Base-by-base conservation (phyloP, 306 rosid species). In the Mimosa pudica region DNA sequence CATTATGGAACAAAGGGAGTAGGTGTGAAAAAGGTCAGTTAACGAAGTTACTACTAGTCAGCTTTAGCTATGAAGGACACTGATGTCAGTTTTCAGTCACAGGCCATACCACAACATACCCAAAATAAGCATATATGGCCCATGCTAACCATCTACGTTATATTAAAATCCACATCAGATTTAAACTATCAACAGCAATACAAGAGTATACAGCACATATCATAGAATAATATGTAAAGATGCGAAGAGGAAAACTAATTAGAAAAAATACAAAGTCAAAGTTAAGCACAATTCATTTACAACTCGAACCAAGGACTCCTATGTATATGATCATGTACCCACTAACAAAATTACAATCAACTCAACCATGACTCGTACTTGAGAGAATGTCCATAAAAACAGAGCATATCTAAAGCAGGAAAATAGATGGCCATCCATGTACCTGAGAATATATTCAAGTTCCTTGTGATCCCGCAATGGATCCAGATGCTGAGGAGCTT, bases 401-500 rank as follows among this genome's bases (percentile, higher is more conserved):
- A 81, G 73, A 38, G 77, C 82, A 82, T 4, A 71, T n/a, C n/a
- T 11, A 33, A 49, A 58, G 68, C 57, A 45, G 35, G 42, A 73
- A 45, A 8, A 46, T 48, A 4, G 11, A 18, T 48, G 7, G 60
- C n/a, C 30, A 61, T 46, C 32, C 61, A 12, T 20, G 4, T 85
- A 90, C 92, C 92, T 80, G 77, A 81, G 79, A 73, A 78, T 72
- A 71, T 55, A 38, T 47, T 87, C 79, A 87, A 67, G 81, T 73
- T 79, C 85, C 75, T 45, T 82, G 89, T 12, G 92, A 90, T 58
- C 90, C 92, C 2, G 78, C 83, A 77, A 87, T 92, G 8, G 95
- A 89, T 86, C 93, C 95, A 77, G 95, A 91, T 74, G 88, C 95
- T 9, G 93, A 91, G 58, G 95, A 91, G 79, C 88, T 89, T 38